Evolutionary conservation across 768 basidiomycete genomes (phyloP), one percentile per base, ranked within the genome.

Genomic region (Naematelia aurantialba): DNA sequence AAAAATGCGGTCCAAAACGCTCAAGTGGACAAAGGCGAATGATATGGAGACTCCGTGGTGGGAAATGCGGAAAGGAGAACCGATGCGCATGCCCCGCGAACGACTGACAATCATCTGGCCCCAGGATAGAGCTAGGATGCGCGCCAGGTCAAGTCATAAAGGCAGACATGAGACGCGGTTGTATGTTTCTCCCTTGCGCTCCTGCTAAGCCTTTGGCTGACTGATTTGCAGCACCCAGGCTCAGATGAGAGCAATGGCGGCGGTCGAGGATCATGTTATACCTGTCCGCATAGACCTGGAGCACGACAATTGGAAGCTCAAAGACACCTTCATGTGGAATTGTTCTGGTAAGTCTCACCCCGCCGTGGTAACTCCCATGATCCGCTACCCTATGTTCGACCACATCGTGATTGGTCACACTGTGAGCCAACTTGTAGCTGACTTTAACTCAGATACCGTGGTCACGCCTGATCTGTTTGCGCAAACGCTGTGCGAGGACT

Each of bases 251-350:
- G 60, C 72, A 1, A 69, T 74, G 51, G 79, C 79, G 3, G 58
- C 73, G 14, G 62, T 71, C 14, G 65, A 77, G 12, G 96, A 99
- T 71, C 82, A 85, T 67, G 86, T 99, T 25, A 87, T 98, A 3
- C 96, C 96, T 2, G 87, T 99, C 42, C 85, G 96, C n/a, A 81
- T 99, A 52, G 96, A 99, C 76, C 86, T 97, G 68, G 96, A 99
- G 68, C 87, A 93, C 49, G 96, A 97, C 26, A 88, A 89, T 69
- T 87, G 89, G 72, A 89, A 87, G 79, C 87, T 97, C 81, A 85
- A 91, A 25, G 96, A 99, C 74, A 91, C 94, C 0, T 97, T 98
- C 78, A 84, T 96, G 46, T 99, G 94, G 96, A 96, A 99, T 70
- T 78, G 93, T 46, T 88, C 88, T 64, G 94, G 93, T 96, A 56